These are phyloP conservation scores for Amanita rimosa DNA, from an alignment of 768 basidiomycete genomes.

Conservation along the genomic window DNA sequence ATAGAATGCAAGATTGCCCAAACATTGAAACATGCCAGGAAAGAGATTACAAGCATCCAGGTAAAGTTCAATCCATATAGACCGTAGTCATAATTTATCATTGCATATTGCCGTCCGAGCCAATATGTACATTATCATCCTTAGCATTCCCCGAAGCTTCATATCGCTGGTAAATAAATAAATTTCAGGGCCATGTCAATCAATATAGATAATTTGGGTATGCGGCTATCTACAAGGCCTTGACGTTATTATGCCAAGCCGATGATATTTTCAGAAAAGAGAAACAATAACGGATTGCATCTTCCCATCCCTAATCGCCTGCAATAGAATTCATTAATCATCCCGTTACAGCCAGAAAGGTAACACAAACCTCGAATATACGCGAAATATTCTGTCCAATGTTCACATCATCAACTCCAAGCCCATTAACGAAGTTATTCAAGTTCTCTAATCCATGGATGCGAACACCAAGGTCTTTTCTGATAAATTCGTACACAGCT, in stretches of 20 bases:
- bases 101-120: neutral
- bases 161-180: no score
- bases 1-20: constrained; percentile 53
- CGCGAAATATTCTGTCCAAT: constrained; percentile 64
- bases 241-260: neutral
- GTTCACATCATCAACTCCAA: constrained; percentile 41
- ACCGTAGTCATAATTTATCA: neutral
- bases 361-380: constrained; percentile 50
- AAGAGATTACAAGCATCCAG: constrained; percentile 63
- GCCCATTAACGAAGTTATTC: constrained; percentile 26
- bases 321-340: constrained; percentile 4
- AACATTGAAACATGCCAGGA: constrained; percentile 42
- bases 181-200: no score
- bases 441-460: constrained; percentile 76
- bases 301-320: constrained; percentile 62
- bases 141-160: neutral
- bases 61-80: constrained; percentile 41
- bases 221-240: neutral
- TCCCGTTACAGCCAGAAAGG: neutral
- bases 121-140: neutral
- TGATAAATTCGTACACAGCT: constrained; percentile 58
- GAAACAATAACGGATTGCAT: constrained; percentile 46
- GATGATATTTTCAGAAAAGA: constrained; percentile 28
- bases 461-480: constrained; percentile 47
- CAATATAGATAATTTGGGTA: neutral